A percentile compares a stretch with the other conserved stretches of the same genome.
Conservation (phyloP, 805 yeast genomes). For the Vanderwaltozyma tropicalis region DNA sequence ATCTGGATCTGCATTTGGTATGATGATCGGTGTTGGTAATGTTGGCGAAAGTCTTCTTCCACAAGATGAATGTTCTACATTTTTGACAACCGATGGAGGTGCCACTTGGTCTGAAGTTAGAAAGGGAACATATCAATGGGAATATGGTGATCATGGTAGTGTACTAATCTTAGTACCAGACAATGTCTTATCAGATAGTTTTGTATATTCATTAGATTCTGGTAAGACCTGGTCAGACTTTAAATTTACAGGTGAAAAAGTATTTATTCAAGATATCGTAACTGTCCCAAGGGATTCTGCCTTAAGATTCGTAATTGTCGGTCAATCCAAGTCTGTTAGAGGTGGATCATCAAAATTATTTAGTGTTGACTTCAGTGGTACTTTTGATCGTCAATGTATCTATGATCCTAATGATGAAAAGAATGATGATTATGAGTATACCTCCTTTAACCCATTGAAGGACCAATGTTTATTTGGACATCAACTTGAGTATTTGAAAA, state of each 20-base stretch:
- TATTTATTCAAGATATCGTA: constrained; percentile 59
- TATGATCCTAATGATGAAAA: constrained; percentile 36
- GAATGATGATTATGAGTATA: constrained; percentile 50
- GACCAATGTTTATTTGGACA: constrained; percentile 64
- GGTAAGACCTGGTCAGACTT: constrained; percentile 68
- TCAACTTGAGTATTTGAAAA: constrained; percentile 47
- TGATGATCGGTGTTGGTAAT: constrained; percentile 87
- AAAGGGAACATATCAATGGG: constrained; percentile 81
- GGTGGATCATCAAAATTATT: constrained; percentile 39
- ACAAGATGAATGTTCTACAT: constrained; percentile 51
- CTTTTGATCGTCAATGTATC: constrained; percentile 45
- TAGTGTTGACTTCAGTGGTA: constrained; percentile 47
- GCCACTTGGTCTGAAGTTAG: constrained; percentile 71
- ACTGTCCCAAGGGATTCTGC: constrained; percentile 92
- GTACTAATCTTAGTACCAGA: constrained; percentile 63
- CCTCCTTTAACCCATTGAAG: constrained; percentile 48
- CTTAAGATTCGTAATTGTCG: constrained; percentile 60
- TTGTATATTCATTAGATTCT: constrained; percentile 64
- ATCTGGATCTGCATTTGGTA: constrained; percentile 81
- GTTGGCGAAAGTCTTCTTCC: constrained; percentile 57
- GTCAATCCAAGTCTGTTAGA: constrained; percentile 34
- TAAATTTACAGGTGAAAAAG: constrained; percentile 47
- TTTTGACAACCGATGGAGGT: constrained; percentile 84
- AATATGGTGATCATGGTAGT: constrained; percentile 91
- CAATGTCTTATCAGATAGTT: constrained; percentile 43